Conservation (phyloP, 768 basidiomycete species). For the Chalciporus chontae region DNA sequence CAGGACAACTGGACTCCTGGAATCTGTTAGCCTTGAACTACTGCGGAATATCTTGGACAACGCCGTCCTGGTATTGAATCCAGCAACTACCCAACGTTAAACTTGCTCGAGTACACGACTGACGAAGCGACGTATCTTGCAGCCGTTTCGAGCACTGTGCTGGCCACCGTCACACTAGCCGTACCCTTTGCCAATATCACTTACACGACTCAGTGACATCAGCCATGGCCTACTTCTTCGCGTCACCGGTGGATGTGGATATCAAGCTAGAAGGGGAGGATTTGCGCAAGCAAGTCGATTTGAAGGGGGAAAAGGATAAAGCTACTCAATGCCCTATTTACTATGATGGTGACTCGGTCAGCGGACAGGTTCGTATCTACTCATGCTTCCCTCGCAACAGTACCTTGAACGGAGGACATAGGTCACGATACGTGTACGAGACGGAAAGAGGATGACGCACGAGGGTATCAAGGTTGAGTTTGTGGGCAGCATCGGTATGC, state of each 20-base stretch:
- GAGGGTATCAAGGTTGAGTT: constrained; percentile 99
- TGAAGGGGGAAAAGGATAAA: constrained; percentile 88
- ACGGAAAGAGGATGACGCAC: constrained; percentile 92
- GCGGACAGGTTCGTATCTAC: constrained; percentile 64
- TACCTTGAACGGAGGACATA: constrained; percentile 27
- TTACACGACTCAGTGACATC: not conserved
- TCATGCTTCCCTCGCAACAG: not conserved
- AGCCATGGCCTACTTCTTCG: constrained; percentile 82
- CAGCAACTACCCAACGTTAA: too few species aligned
- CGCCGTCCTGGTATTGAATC: too few species aligned
- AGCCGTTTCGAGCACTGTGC: not conserved
- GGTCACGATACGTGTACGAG: constrained; percentile 85
- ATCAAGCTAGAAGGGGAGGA: constrained; percentile 87
- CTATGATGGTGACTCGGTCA: constrained; percentile 92
- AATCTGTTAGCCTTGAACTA: too few species aligned
- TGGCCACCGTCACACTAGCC: not conserved
- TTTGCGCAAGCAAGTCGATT: constrained; percentile 81
- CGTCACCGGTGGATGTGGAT: constrained; percentile 87
- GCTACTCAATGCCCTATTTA: constrained; percentile 84
- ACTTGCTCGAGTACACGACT: too few species aligned
- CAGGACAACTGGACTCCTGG: too few species aligned
- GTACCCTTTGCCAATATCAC: constrained; percentile 1
- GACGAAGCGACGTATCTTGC: constrained; percentile 8
- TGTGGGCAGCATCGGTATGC: constrained; percentile 88
- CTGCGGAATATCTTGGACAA: too few species aligned